Evolutionary conservation across 306 rosid genomes (phyloP).

Genomic region (Trifolium pratense): DNA sequence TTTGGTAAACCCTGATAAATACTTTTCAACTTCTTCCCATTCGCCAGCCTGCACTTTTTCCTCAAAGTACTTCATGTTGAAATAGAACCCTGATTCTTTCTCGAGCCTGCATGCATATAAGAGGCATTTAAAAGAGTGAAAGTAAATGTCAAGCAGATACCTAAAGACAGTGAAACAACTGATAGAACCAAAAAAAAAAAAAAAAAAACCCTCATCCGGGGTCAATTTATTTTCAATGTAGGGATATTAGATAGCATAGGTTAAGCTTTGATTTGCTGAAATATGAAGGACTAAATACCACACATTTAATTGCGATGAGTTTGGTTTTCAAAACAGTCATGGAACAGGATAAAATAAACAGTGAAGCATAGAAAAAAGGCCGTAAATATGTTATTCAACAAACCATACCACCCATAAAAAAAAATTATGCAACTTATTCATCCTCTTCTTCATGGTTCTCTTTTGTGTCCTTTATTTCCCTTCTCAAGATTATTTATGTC

Average conservation of each 20-base stretch:
- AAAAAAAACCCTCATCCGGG: not conserved
- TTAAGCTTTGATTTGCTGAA: not conserved
- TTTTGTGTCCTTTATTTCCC: conserved; percentile 2
- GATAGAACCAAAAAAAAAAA: not conserved
- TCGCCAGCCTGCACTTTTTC: conserved; percentile 88
- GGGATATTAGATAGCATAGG: not conserved
- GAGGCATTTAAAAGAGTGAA: conserved; percentile 26
- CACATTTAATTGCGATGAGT: not conserved
- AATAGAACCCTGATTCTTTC: conserved; percentile 87
- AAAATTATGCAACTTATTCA: not conserved
- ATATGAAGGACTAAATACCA: not conserved
- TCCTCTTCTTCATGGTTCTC: conserved; percentile 2
- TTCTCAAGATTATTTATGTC: not conserved
- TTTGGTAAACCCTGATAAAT: conserved; percentile 80
- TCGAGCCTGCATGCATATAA: conserved; percentile 64
- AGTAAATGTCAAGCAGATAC: conserved; percentile 8
- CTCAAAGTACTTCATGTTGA: conserved; percentile 89
- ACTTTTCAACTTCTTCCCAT: conserved; percentile 95
- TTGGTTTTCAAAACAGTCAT: not conserved
- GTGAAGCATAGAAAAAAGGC: not conserved
- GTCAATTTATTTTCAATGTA: not conserved
- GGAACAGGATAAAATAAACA: not conserved
- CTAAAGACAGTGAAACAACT: conserved; percentile 8
- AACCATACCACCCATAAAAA: not conserved
- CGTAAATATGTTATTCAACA: not conserved